A percentile compares a stretch with the other conserved stretches of the same genome.
These are phyloP conservation scores for Beauveria rudraprayagi DNA, from an alignment of 2,329 filamentous ascomycete genomes.

Conservation along the genomic window DNA sequence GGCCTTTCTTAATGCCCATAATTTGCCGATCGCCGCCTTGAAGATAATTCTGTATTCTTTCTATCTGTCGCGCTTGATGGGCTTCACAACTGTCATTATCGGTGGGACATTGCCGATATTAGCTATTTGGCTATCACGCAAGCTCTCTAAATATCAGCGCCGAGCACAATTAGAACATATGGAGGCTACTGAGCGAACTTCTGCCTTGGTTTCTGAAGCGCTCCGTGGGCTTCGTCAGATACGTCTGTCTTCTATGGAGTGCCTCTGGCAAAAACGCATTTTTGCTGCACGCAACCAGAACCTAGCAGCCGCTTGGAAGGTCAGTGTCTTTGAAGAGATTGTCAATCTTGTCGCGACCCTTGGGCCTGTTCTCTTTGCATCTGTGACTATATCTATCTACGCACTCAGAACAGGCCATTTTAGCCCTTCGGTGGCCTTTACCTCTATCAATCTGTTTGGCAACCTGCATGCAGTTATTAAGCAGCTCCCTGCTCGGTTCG, in stretches of 20 bases:
- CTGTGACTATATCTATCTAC: slow-evolving; percentile 8
- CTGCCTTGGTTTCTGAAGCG: slow-evolving; percentile 8
- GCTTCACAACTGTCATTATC: slow-evolving; percentile 4
- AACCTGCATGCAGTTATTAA: slow-evolving; percentile 11
- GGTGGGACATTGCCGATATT: neutral
- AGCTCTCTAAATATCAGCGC: slow-evolving; percentile 2
- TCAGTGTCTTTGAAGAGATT: neutral
- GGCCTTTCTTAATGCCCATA: neutral
- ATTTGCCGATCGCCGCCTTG: slow-evolving; percentile 8
- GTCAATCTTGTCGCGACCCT: slow-evolving; percentile 4
- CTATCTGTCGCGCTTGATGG: slow-evolving; percentile 7
- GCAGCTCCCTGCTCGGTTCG: slow-evolving; percentile 1
- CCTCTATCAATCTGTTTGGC: slow-evolving; percentile 9
- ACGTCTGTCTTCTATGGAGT: slow-evolving; percentile 12
- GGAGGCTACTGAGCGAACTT: neutral
- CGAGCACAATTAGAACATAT: neutral
- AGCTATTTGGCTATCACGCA: neutral
- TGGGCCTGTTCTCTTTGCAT: slow-evolving; percentile 10
- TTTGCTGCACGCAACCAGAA: neutral
- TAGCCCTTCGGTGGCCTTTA: slow-evolving; percentile 11
- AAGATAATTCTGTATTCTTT: slow-evolving; percentile 7
- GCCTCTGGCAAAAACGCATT: slow-evolving; percentile 4
- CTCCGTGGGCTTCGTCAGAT: slow-evolving; percentile 10
- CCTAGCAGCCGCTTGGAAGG: slow-evolving; percentile 2
- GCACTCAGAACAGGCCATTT: slow-evolving; percentile 1